These are phyloP conservation scores for Trifolium repens DNA, from an alignment of 306 rosid genomes.

Conservation along the genomic window DNA sequence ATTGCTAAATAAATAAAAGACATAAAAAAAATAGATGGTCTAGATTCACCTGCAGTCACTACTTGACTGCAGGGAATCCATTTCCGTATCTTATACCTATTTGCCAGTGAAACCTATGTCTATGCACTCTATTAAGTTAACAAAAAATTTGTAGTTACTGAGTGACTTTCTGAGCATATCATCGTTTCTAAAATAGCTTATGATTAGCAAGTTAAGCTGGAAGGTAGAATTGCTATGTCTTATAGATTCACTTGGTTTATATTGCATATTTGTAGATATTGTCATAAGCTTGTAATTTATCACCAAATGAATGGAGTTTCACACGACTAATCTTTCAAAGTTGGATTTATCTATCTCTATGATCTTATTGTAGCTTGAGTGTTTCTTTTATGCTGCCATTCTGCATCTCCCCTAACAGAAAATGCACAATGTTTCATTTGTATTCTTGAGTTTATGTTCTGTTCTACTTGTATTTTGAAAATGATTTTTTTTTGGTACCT, in stretches of 20 bases:
- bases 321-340: not conserved
- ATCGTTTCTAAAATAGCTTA: conserved; percentile 15
- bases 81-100: not conserved
- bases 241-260: conserved; percentile 23
- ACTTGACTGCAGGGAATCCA: too few species aligned
- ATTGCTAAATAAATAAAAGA: too few species aligned
- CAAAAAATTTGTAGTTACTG: conserved; percentile 20
- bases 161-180: conserved; percentile 13
- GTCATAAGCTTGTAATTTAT: conserved; percentile 27
- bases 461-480: conserved; percentile 18
- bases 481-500: conserved; percentile 27
- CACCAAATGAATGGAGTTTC: conserved; percentile 30
- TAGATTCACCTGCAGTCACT: too few species aligned
- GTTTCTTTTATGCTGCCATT: conserved; percentile 19
- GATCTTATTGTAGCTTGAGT: conserved; percentile 24
- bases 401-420: not conserved
- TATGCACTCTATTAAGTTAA: conserved; percentile 12
- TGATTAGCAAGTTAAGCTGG: conserved; percentile 27
- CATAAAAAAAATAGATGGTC: too few species aligned
- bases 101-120: not conserved
- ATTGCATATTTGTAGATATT: conserved; percentile 23
- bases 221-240: conserved; percentile 14
- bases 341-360: not conserved
- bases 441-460: conserved; percentile 16
- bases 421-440: conserved; percentile 16